Conservation (phyloP, 208 protist species). For the Leishmania martiniquensis region DNA sequence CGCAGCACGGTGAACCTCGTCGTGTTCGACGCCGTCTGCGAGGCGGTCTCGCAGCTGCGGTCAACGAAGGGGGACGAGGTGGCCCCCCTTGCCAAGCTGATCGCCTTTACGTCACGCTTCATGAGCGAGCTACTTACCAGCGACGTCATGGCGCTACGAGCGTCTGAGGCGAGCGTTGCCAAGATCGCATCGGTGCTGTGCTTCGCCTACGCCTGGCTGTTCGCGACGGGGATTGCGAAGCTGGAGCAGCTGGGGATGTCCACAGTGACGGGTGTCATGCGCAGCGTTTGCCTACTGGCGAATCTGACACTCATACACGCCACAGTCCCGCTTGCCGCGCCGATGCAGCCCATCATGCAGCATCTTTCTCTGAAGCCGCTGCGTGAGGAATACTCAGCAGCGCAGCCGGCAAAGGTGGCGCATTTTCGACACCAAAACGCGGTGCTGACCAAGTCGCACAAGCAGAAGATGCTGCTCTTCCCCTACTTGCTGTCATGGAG, state of each 20-base stretch:
- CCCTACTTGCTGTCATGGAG: constrained; percentile 77
- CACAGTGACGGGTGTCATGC: constrained; percentile 66
- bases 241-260: constrained; percentile 81
- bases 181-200: constrained; percentile 72
- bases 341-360: constrained; percentile 57
- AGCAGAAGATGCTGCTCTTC: constrained; percentile 85
- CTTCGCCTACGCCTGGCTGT: constrained; percentile 82
- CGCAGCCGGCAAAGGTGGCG: constrained; percentile 58
- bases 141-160: constrained; percentile 75
- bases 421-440: constrained; percentile 57
- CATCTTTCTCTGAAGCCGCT: constrained; percentile 66
- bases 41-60: constrained; percentile 74
- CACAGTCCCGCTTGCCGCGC: constrained; percentile 35
- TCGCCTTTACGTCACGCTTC: constrained; percentile 74
- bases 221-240: constrained; percentile 66
- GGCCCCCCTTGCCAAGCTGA: constrained; percentile 64
- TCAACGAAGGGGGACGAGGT: constrained; percentile 51
- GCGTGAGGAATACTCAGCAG: constrained; percentile 58
- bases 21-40: constrained; percentile 86
- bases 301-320: constrained; percentile 81
- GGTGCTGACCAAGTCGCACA: constrained; percentile 76
- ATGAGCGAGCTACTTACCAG: constrained; percentile 58
- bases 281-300: constrained; percentile 61
- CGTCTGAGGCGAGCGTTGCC: constrained; percentile 68
- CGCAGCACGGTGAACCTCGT: constrained; percentile 85